phyloP scores from a whole-genome alignment of 2,329 filamentous ascomycete species.

The Colletotrichum lentis region DNA sequence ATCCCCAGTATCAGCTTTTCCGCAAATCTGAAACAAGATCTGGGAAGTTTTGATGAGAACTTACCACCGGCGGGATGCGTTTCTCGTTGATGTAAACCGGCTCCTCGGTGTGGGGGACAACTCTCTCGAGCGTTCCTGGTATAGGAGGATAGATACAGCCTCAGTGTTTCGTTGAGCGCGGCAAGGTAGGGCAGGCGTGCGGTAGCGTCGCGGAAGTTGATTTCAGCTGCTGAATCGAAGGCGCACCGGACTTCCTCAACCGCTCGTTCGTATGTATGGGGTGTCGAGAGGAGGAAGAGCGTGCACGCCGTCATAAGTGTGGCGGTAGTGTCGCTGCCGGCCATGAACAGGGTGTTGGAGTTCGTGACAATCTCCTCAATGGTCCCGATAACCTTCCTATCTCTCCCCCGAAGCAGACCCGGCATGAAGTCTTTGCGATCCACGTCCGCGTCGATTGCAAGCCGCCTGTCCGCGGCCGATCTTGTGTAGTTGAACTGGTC shows the following conservation, averaged over 20 bases:
- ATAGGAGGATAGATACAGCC: slow-evolving; percentile 25
- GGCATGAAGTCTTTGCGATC: slow-evolving; percentile 38
- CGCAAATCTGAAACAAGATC: neutral
- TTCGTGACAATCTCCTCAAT: slow-evolving; percentile 19
- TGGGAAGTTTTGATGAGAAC: neutral
- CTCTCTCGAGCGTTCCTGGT: neutral
- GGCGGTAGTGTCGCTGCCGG: slow-evolving; percentile 48
- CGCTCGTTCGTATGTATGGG: slow-evolving; percentile 40
- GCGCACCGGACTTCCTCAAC: slow-evolving; percentile 48
- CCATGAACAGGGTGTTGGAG: slow-evolving; percentile 38
- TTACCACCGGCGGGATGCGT: neutral
- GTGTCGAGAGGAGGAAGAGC: slow-evolving; percentile 5
- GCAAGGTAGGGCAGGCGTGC: slow-evolving; percentile 42
- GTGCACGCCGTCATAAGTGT: slow-evolving; percentile 42
- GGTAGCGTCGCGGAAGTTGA: slow-evolving; percentile 45
- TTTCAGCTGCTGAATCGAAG: slow-evolving; percentile 48
- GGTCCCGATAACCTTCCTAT: slow-evolving; percentile 8
- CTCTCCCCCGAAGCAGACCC: slow-evolving; percentile 29
- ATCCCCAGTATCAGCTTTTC: neutral
- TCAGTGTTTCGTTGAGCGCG: slow-evolving; percentile 21
- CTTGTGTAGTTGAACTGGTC: slow-evolving; percentile 11
- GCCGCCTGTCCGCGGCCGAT: slow-evolving; percentile 26
- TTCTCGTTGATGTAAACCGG: neutral
- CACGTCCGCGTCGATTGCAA: slow-evolving; percentile 18
- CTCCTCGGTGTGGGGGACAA: slow-evolving; percentile 2